phyloP scores from a whole-genome alignment of 441 rosid species.

The Pelargonium cotyledonis region DNA sequence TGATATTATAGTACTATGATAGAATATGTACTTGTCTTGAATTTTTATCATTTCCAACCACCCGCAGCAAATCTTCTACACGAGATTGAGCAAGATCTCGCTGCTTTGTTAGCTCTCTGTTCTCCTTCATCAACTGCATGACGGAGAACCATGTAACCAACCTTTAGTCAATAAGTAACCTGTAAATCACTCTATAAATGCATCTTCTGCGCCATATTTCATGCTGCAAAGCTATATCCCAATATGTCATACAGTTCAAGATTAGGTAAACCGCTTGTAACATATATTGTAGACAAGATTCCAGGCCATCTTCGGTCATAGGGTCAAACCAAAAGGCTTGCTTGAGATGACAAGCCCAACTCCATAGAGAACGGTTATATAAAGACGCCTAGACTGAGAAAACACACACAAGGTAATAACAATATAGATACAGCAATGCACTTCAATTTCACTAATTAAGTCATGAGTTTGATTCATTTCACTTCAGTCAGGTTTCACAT shows the following conservation, averaged over 20 bases:
- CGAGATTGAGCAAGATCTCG: constrained; percentile 50
- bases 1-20: background rate
- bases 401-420: too few relatives aligned
- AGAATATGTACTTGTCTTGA: constrained; percentile 21
- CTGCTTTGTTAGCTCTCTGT: constrained; percentile 43
- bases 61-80: constrained; percentile 51
- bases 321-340: too few relatives aligned
- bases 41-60: constrained; percentile 36
- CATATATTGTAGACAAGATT: too few relatives aligned
- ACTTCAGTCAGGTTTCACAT: background rate
- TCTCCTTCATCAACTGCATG: constrained; percentile 66
- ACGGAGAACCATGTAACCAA: constrained; percentile 11
- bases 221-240: too few relatives aligned
- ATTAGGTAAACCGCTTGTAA: background rate
- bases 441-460: background rate
- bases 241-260: too few relatives aligned
- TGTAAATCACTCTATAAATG: background rate
- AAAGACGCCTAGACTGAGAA: too few relatives aligned
- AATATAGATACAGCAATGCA: background rate
- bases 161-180: background rate
- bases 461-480: background rate
- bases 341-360: too few relatives aligned
- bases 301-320: too few relatives aligned
- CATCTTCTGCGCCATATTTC: background rate
- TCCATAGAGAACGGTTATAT: too few relatives aligned